phyloP scores from a whole-genome alignment of 805 yeast species.

The Yarrowia hollandica region DNA sequence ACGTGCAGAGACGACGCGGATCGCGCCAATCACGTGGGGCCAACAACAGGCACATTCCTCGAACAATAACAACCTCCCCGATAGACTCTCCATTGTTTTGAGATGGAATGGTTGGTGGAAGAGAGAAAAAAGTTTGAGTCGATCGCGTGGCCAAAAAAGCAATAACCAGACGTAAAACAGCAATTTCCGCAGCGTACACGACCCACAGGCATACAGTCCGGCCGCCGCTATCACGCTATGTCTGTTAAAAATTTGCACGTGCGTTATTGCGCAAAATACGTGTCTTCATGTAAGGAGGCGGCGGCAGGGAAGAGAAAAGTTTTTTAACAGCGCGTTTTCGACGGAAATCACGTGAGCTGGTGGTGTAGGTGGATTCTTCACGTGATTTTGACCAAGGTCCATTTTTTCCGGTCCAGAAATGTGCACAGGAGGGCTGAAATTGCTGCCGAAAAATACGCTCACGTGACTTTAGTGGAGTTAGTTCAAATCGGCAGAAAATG shows the following conservation, averaged over 20 bases:
- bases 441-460: neutral
- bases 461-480: slow-evolving; percentile 8
- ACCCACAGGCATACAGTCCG: too few species aligned
- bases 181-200: too few species aligned
- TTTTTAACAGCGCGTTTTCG: neutral
- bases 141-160: neutral
- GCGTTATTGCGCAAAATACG: neutral
- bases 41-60: neutral
- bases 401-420: neutral
- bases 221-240: neutral
- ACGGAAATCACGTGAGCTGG: neutral
- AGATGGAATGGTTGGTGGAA: too few species aligned
- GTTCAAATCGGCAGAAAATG: neutral
- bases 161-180: too few species aligned
- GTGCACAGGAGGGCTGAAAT: neutral
- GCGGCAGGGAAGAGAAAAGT: neutral
- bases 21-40: slow-evolving; percentile 20
- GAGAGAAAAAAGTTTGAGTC: too few species aligned
- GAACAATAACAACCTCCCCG: slow-evolving; percentile 12
- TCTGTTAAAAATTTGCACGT: neutral
- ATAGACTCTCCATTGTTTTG: slow-evolving; percentile 17
- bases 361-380: neutral
- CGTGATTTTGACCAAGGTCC: neutral
- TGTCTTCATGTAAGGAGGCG: neutral
- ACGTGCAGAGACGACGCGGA: slow-evolving; percentile 25